phyloP scores from a whole-genome alignment of 768 basidiomycete genomes.

The Termitomyces heimii region DNA sequence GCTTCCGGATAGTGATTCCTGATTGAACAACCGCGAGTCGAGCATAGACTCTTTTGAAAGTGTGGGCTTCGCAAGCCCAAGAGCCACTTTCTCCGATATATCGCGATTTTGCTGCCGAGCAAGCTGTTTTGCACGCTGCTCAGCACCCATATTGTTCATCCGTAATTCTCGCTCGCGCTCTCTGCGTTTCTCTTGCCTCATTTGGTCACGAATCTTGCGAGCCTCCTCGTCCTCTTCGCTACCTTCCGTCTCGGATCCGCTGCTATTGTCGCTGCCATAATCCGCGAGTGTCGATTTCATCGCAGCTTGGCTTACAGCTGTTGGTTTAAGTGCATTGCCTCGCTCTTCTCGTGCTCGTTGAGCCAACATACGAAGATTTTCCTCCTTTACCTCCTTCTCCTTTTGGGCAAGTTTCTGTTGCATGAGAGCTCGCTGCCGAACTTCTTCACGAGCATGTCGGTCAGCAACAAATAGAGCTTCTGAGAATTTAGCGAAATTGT shows the following conservation, averaged over 20 bases:
- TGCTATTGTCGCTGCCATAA: constrained; percentile 77
- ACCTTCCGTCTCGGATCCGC: constrained; percentile 53
- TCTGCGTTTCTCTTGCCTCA: constrained; percentile 86
- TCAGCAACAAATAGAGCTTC: constrained; percentile 95
- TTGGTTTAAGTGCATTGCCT: constrained; percentile 64
- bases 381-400: constrained; percentile 95
- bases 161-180: constrained; percentile 97
- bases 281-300: constrained; percentile 75
- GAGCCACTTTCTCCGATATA: constrained; percentile 97
- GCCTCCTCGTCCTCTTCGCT: constrained; percentile 80
- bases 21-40: constrained; percentile 96
- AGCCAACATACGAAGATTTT: constrained; percentile 88
- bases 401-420: constrained; percentile 99
- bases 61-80: constrained; percentile 96
- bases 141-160: constrained; percentile 98
- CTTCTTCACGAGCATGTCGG: constrained; percentile 96
- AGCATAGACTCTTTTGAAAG: constrained; percentile 95
- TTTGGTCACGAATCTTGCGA: constrained; percentile 79
- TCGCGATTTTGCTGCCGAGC: constrained; percentile 97
- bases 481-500: constrained; percentile 98
- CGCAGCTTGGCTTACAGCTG: constrained; percentile 60
- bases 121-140: constrained; percentile 92
- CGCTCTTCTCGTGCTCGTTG: constrained; percentile 96
- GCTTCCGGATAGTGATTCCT: constrained; percentile 73
- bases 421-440: constrained; percentile 93